Evolutionary conservation across 2,329 filamentous ascomycete genomes (phyloP).

Genomic region (Arthrocladium fulminans): DNA sequence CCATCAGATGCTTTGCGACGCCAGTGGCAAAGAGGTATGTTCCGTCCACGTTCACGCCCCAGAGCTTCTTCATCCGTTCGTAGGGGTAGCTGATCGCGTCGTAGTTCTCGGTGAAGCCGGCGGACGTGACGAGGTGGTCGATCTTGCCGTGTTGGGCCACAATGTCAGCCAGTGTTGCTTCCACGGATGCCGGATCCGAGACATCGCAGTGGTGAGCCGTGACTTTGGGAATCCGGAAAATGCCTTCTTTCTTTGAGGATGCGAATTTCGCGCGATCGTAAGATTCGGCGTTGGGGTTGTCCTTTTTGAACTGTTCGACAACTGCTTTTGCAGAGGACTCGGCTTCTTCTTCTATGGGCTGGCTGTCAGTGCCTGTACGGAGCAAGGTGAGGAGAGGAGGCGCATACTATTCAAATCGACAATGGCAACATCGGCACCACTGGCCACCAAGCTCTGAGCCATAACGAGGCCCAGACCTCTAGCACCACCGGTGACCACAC

Average conservation of each 20-base stretch:
- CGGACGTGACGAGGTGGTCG: slow-evolving; percentile 89
- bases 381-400: not conserved
- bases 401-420: slow-evolving; percentile 77
- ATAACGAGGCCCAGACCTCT: slow-evolving; percentile 84
- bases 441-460: slow-evolving; percentile 82
- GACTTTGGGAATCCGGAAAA: slow-evolving; percentile 62
- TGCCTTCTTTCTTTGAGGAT: slow-evolving; percentile 11
- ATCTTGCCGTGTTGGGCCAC: slow-evolving; percentile 67
- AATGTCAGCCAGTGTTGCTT: slow-evolving; percentile 61
- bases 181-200: slow-evolving; percentile 68
- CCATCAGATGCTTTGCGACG: slow-evolving; percentile 64
- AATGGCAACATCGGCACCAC: slow-evolving; percentile 80
- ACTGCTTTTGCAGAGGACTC: slow-evolving; percentile 65
- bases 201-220: slow-evolving; percentile 90
- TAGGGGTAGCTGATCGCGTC: slow-evolving; percentile 84
- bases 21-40: slow-evolving; percentile 31
- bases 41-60: slow-evolving; percentile 78
- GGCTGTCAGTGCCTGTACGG: not conserved
- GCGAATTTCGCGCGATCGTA: slow-evolving; percentile 15
- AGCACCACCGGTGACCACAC: slow-evolving; percentile 81
- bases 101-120: slow-evolving; percentile 93
- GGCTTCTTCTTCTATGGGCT: slow-evolving; percentile 64
- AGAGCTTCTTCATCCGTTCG: slow-evolving; percentile 85
- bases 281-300: slow-evolving; percentile 54
- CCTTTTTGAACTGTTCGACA: slow-evolving; percentile 64